A percentile compares a stretch with the other conserved stretches of the same genome.
These are phyloP conservation scores for Taphrina pruni DNA, from an alignment of 1,139 yeast genomes.

Conservation along the genomic window DNA sequence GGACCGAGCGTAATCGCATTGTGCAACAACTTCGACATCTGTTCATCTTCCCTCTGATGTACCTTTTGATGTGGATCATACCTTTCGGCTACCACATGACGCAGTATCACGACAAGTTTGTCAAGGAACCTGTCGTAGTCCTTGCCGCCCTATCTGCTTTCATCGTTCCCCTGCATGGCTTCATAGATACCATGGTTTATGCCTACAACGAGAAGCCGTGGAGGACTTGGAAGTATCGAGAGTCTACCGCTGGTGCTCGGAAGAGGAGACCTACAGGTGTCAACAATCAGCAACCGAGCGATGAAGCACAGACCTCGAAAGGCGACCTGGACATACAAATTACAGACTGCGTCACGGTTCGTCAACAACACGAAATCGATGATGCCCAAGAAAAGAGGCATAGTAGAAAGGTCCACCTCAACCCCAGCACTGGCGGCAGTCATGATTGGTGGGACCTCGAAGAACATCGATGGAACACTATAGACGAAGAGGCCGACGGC, in stretches of 20 bases:
- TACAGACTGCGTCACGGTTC: neutral
- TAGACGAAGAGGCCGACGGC: slow-evolving; percentile 11
- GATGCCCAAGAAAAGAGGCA: slow-evolving; percentile 12
- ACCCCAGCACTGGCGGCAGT: neutral
- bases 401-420: neutral
- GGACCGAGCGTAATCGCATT: slow-evolving; percentile 20
- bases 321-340: neutral
- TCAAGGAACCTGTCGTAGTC: slow-evolving; percentile 24
- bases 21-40: slow-evolving; percentile 32
- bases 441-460: slow-evolving; percentile 38
- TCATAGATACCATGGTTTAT: slow-evolving; percentile 34
- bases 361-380: neutral
- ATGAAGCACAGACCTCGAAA: neutral
- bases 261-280: neutral
- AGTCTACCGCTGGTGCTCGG: neutral
- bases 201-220: slow-evolving; percentile 40
- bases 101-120: slow-evolving; percentile 26
- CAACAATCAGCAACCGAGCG: neutral
- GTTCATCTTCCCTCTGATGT: slow-evolving; percentile 40
- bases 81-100: slow-evolving; percentile 37
- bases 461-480: slow-evolving; percentile 7
- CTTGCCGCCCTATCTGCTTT: slow-evolving; percentile 25
- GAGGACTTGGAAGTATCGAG: slow-evolving; percentile 17
- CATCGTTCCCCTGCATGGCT: slow-evolving; percentile 39
- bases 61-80: slow-evolving; percentile 38